phyloP scores from a whole-genome alignment of 164 flowering plant genomes.

The Echeveria elegans region DNA sequence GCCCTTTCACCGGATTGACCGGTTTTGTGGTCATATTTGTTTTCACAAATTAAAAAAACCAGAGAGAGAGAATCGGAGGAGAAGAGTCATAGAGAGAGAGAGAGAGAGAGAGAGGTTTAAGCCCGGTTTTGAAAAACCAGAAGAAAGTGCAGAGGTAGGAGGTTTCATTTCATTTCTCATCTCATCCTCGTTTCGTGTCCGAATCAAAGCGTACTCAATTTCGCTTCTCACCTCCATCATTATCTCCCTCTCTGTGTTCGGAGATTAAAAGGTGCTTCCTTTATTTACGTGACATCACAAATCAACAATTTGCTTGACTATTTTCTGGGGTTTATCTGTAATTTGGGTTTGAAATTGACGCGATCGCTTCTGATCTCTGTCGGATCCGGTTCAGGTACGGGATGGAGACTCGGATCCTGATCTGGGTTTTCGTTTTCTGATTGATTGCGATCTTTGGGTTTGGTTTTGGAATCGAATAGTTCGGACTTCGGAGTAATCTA shows the following conservation, averaged over 20 bases:
- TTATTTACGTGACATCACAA: not conserved
- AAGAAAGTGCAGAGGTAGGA: not conserved
- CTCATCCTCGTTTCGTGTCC: not conserved
- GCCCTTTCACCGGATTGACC: conserved; percentile 17
- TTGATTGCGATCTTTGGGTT: too few relatives aligned
- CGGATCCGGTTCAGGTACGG: not conserved
- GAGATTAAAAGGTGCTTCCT: not conserved
- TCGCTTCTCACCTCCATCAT: not conserved
- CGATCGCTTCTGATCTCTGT: not conserved
- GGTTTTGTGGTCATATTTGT: conserved; percentile 26
- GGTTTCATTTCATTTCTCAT: not conserved
- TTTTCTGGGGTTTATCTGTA: not conserved
- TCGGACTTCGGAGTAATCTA: not conserved
- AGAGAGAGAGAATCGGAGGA: not conserved
- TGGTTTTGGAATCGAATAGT: not conserved
- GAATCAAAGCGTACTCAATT: not conserved
- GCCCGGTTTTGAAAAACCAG: conserved; percentile 5
- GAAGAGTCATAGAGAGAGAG: too few relatives aligned
- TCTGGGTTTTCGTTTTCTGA: not conserved
- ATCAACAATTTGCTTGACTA: not conserved
- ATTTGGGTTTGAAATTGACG: not conserved
- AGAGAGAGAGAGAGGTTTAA: conserved; percentile 14
- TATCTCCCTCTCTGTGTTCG: too few relatives aligned
- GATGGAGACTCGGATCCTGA: not conserved
- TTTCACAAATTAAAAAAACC: not conserved